Evolutionary conservation across 2,329 filamentous ascomycete genomes (phyloP), one percentile per base, ranked within the genome.

Genomic region (Samsoniella hepiali): DNA sequence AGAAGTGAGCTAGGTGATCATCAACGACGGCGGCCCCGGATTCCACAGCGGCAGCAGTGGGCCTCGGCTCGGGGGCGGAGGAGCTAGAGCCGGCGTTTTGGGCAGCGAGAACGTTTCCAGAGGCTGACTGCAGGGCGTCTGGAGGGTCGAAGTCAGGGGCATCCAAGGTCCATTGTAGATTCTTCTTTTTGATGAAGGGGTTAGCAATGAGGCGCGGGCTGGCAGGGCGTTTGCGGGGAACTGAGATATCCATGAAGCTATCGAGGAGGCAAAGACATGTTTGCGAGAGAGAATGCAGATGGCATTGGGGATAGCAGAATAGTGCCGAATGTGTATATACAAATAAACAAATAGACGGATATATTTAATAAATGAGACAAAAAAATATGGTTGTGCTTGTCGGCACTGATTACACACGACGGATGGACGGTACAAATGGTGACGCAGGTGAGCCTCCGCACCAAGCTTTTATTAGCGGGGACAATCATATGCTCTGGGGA

Each of bases 171-270:
- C 79, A 82, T 67, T 75, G 67, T 6, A 81, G 72, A 64, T 82
- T 82, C 29, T 72, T 72, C 65, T 76, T 79, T 69, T 82, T 82
- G 65, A 81, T 76, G 64, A 80, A 78, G 0, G 80, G 79, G 58
- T 81, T 82, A 2, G 75, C 65, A 9, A 81, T 76, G 58, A 81
- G 68, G 29, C 69, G 66, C 2, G 74, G 73, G 61, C 73, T 75
- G 32, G 64, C 63, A 27, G 67, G 69, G 27, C 74, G 71, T 62
- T 78, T 78, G 47, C 60, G 49, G 34, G 63, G 42, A 10, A 34
- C 4, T 10, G 57, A 47, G 9, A 63, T 58, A 10, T 68, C 62
- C 72, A 74, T 73, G 40, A 5, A 38, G 57, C 34, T 34, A 38
- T 56, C 38, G 17, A 42, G 38, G 29, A 22, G 42, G 42, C 27